phyloP scores from a whole-genome alignment of 2,329 filamentous ascomycete genomes.

The Cladosporium sp. region DNA sequence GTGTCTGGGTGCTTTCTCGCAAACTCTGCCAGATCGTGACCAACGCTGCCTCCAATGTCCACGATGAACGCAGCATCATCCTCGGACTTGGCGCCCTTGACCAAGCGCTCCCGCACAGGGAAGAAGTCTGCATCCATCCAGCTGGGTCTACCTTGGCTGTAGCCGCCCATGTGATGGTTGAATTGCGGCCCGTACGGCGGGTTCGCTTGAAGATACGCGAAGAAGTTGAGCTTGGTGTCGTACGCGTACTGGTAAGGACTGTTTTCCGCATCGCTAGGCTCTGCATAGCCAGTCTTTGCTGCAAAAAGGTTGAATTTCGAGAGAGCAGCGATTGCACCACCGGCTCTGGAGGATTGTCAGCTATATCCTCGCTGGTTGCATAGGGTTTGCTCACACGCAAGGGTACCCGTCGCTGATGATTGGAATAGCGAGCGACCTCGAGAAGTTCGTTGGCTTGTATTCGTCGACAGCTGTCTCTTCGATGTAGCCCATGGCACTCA shows the following conservation, averaged over 20 bases:
- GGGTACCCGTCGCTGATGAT: constrained; percentile 12
- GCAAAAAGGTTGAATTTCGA: constrained; percentile 9
- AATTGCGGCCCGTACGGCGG: constrained; percentile 10
- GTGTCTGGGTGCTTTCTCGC: constrained; percentile 21
- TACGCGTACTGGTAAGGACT: constrained; percentile 15
- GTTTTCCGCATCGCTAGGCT: constrained; percentile 5
- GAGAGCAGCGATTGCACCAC: background rate
- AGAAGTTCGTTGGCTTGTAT: constrained; percentile 16
- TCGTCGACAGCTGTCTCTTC: constrained; percentile 6
- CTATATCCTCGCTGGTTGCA: background rate
- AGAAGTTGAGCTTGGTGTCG: constrained; percentile 15
- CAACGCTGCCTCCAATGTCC: constrained; percentile 21
- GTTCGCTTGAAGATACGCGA: constrained; percentile 13
- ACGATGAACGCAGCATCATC: constrained; percentile 14
- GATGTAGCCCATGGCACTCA: constrained; percentile 10
- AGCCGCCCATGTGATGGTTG: constrained; percentile 20
- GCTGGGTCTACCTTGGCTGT: constrained; percentile 10
- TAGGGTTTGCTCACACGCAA: background rate
- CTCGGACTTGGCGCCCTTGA: constrained; percentile 7
- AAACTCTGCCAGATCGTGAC: constrained; percentile 23
- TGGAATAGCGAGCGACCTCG: constrained; percentile 8
- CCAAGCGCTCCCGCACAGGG: constrained; percentile 18
- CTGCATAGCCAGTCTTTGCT: background rate
- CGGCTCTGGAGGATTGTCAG: background rate
- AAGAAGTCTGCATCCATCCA: constrained; percentile 21